Evolutionary conservation across 805 yeast genomes (phyloP), one percentile per base, ranked within the genome.

Genomic region (Kazachstania psychrophila): DNA sequence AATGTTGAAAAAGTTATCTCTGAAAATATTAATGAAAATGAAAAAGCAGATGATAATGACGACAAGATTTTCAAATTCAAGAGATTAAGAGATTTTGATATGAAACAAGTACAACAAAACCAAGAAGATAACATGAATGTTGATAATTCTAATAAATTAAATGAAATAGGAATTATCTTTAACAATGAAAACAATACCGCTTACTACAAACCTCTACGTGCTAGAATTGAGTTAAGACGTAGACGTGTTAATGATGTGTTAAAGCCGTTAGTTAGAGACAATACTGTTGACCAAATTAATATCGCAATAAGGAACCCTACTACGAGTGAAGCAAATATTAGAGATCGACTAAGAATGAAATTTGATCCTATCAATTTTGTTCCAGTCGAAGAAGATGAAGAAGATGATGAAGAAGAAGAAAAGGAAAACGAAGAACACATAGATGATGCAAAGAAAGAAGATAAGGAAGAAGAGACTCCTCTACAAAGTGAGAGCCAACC

Each of bases 141-240:
- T 18, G 33, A 29, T 6, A 28, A 34, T 27, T 24, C 35, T 30
- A 52, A 44, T 37, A 43, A 47, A 23, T 46, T 54, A 30, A 46
- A 54, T 32, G 95, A 88, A 59, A 57, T 88, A 44, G 76, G 81
- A 1, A 62, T 88, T 32, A 72, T 77, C 30, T 74, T 84, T 47
- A 66, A 68, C 39, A 54, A 61, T 19, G 74, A 68, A 31, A 69
- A 66, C 35, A 72, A 71, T 32, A 67, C 73, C 7, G 94, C 86
- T 3, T 73, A 70, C 48, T 92, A 81, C 56, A 75, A 81, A 41
- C 95, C 96, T 7, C 64, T 89, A 13, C 65, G 72, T 11, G 86
- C 88, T 24, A 77, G 79, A 48, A 70, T 85, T 29, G 92, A 80
- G 46, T 73, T 92, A 54, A 86, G 83, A 64, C 80, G 89, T 56